These are phyloP conservation scores for Leishmania turanica DNA, from an alignment of 208 protist genomes.

Conservation along the genomic window DNA sequence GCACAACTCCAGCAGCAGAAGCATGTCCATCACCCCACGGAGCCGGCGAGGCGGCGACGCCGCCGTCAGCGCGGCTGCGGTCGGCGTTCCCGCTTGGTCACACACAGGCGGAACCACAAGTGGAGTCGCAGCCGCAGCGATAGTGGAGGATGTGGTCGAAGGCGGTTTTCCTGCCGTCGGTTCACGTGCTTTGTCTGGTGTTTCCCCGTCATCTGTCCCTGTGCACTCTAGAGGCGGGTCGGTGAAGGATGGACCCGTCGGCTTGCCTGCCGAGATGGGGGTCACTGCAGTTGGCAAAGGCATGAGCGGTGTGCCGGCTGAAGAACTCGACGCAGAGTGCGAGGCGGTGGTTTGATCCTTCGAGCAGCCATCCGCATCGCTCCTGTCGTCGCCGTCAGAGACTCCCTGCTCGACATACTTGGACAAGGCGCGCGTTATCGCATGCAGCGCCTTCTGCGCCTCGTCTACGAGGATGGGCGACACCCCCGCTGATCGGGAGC, in stretches of 20 bases:
- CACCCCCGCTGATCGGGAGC: slow-evolving; percentile 34
- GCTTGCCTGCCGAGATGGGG: not conserved
- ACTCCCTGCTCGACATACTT: slow-evolving; percentile 48
- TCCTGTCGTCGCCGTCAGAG: not conserved
- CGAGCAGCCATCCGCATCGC: not conserved
- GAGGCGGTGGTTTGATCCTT: not conserved
- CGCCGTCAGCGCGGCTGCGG: not conserved
- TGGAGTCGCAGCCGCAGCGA: not conserved
- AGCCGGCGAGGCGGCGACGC: slow-evolving; percentile 5
- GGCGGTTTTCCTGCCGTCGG: not conserved
- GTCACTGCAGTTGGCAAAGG: slow-evolving; percentile 12
- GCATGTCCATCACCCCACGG: slow-evolving; percentile 25
- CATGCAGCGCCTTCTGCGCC: slow-evolving; percentile 49
- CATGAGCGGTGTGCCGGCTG: slow-evolving; percentile 16
- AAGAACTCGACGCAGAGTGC: slow-evolving; percentile 10
- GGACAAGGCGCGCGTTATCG: slow-evolving; percentile 56
- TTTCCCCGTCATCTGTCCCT: slow-evolving; percentile 3
- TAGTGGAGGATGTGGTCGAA: not conserved
- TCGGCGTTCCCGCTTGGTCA: not conserved
- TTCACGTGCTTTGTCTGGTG: not conserved
- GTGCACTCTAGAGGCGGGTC: not conserved
- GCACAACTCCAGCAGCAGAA: slow-evolving; percentile 33
- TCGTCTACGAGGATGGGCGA: slow-evolving; percentile 52
- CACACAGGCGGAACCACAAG: not conserved
- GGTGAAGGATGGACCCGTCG: not conserved